Percentiles rank a stretch among this genome's conserved stretches.
Conservation (phyloP, 768 basidiomycete species). For the Amanita rubescens region DNA sequence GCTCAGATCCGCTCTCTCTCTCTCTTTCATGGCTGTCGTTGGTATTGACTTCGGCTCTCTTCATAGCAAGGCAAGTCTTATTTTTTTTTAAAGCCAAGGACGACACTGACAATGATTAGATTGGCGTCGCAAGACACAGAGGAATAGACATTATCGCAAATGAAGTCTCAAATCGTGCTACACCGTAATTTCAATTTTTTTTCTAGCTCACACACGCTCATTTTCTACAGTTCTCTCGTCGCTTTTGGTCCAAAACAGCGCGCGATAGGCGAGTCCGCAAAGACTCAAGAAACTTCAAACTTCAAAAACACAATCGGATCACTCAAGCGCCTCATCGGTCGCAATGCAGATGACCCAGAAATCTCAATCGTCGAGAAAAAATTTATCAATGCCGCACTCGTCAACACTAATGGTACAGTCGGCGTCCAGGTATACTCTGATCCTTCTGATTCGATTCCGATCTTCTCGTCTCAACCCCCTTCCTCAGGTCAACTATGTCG, state of each 20-base stretch:
- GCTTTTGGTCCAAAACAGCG: constrained; percentile 92
- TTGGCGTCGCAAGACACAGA: constrained; percentile 91
- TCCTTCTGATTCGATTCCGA: neutral
- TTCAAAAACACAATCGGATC: constrained; percentile 96
- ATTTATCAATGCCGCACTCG: constrained; percentile 80
- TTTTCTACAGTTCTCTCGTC: constrained; percentile 68
- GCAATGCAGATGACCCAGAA: constrained; percentile 74
- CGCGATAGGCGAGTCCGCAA: constrained; percentile 88
- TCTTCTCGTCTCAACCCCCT: constrained; percentile 11
- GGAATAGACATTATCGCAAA: constrained; percentile 99
- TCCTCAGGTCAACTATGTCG: constrained; percentile 80
- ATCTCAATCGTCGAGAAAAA: constrained; percentile 81
- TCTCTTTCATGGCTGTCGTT: constrained; percentile 73
- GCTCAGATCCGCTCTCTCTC: too few relatives aligned
- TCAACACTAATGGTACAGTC: constrained; percentile 77
- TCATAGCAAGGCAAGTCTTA: constrained; percentile 65
- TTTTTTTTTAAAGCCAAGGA: constrained; percentile 3
- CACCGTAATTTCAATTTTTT: constrained; percentile 59
- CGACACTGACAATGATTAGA: constrained; percentile 34
- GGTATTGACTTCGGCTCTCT: constrained; percentile 92
- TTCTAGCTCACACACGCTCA: neutral
- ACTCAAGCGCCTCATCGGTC: constrained; percentile 85
- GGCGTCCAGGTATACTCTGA: constrained; percentile 68
- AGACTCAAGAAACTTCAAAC: constrained; percentile 96
- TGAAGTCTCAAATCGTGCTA: constrained; percentile 94